Evolutionary conservation across 495 filamentous ascomycete species (phyloP).

Genomic region (Amorphotheca resinae): DNA sequence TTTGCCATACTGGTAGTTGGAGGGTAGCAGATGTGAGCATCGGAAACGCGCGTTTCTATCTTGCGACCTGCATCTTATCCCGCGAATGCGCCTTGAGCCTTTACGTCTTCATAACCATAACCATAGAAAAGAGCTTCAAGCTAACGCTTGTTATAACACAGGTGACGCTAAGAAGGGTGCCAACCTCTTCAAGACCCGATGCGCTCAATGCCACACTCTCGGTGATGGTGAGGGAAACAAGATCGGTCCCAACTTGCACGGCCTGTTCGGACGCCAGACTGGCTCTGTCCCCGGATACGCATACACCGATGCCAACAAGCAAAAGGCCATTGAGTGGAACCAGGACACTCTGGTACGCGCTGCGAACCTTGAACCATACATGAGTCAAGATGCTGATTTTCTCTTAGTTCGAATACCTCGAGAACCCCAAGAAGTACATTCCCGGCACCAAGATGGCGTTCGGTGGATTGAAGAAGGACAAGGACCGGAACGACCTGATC

Average conservation of each 20-base stretch:
- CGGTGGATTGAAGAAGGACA: conserved; percentile 98
- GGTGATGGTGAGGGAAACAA: conserved; percentile 84
- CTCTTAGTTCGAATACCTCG: conserved; percentile 67
- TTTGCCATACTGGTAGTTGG: neutral
- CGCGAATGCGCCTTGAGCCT: no score
- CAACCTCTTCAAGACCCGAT: conserved; percentile 98
- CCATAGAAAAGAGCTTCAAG: conserved; percentile 3
- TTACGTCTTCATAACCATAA: no score
- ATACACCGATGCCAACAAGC: conserved; percentile 99
- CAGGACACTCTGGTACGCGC: conserved; percentile 70
- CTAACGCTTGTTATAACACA: conserved; percentile 27
- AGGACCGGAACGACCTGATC: conserved; percentile 99
- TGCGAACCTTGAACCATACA: neutral
- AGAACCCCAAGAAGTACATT: conserved; percentile 94
- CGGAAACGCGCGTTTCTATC: neutral
- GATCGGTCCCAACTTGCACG: conserved; percentile 92
- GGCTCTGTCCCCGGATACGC: conserved; percentile 83
- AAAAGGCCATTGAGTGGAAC: conserved; percentile 82
- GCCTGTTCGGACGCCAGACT: conserved; percentile 93
- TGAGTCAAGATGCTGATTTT: neutral
- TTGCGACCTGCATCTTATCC: neutral
- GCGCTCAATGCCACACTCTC: conserved; percentile 96
- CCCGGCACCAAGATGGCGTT: conserved; percentile 99
- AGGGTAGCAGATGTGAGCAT: neutral
- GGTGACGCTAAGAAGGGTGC: conserved; percentile 95